Conservation (phyloP, 768 basidiomycete species). For the Calocera cornea region DNA sequence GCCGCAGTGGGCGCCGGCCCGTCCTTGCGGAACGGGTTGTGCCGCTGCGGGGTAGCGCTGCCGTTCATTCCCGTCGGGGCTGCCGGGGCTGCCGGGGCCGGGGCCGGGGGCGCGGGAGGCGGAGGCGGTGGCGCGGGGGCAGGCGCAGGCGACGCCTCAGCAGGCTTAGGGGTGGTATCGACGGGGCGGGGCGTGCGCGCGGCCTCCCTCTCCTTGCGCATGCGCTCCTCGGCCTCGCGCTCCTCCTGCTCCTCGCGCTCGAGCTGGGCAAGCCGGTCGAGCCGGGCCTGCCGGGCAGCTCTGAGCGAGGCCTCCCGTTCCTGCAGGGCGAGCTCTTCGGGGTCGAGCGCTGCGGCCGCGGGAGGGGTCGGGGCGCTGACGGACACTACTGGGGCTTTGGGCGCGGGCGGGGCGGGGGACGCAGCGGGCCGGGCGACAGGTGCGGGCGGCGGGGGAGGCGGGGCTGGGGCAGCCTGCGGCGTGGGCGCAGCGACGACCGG, state of each 20-base stretch:
- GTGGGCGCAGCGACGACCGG: conserved; percentile 27
- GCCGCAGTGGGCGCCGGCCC: conserved; percentile 23
- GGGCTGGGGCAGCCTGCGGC: conserved; percentile 23
- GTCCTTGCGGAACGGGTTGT: conserved; percentile 21
- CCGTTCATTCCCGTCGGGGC: conserved; percentile 14
- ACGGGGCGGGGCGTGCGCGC: conserved; percentile 15
- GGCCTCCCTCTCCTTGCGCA: conserved; percentile 15
- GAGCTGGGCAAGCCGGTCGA: conserved; percentile 38
- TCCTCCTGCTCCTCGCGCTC: conserved; percentile 59
- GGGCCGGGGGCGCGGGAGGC: conserved; percentile 18
- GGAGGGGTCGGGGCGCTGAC: conserved; percentile 13
- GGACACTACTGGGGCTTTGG: conserved; percentile 23
- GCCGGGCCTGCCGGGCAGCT: conserved; percentile 60
- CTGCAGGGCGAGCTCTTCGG: conserved; percentile 59
- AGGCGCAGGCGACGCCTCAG: conserved; percentile 26
- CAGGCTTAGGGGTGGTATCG: conserved; percentile 27
- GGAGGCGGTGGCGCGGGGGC: conserved; percentile 27
- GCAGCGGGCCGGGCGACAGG: conserved; percentile 19
- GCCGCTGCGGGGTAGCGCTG: conserved; percentile 13
- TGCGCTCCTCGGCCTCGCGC: conserved; percentile 37
- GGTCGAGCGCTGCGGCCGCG: conserved; percentile 39
- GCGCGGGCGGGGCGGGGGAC: conserved; percentile 32
- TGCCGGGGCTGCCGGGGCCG: conserved; percentile 20
- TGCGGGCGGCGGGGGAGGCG: conserved; percentile 16
- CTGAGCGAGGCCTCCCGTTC: conserved; percentile 53